phyloP scores from a whole-genome alignment of 2,329 filamentous ascomycete species.

The Dactylellina leptospora region DNA sequence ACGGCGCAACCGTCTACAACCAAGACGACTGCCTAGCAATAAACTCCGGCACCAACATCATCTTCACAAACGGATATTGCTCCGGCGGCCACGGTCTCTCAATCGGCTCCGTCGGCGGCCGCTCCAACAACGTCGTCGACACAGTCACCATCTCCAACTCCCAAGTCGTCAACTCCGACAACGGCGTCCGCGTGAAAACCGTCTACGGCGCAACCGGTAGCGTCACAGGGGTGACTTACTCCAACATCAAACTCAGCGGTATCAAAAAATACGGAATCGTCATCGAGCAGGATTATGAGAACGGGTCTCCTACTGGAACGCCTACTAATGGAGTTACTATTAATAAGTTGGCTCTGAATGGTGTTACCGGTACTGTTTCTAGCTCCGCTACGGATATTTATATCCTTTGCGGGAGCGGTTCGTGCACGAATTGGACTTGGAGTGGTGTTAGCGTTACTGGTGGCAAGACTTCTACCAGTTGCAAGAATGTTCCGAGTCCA shows the following conservation, averaged over 20 bases:
- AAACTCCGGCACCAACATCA: conserved; percentile 66
- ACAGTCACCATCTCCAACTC: conserved; percentile 61
- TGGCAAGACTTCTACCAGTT: conserved; percentile 61
- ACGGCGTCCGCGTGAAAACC: conserved; percentile 64
- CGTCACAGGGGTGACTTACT: conserved; percentile 62
- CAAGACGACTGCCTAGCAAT: conserved; percentile 71
- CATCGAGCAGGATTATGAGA: conserved; percentile 64
- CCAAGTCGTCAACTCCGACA: conserved; percentile 61
- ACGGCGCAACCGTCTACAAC: conserved; percentile 67
- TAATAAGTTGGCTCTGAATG: conserved; percentile 63
- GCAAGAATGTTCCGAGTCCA: conserved; percentile 61
- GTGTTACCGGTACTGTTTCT: conserved; percentile 63
- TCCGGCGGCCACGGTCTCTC: conserved; percentile 64
- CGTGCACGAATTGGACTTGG: conserved; percentile 61
- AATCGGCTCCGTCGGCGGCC: conserved; percentile 63
- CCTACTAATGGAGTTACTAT: conserved; percentile 67
- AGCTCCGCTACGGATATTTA: conserved; percentile 51
- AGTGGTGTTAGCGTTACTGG: conserved; percentile 59
- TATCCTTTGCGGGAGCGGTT: conserved; percentile 60
- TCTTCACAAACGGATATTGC: conserved; percentile 63
- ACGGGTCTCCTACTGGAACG: conserved; percentile 63
- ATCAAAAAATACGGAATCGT: conserved; percentile 58
- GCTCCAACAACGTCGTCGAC: conserved; percentile 58
- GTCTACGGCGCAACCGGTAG: conserved; percentile 61
- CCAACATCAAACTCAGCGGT: conserved; percentile 57